A percentile compares a stretch with the other conserved stretches of the same genome.
Evolutionary conservation across 2,329 filamentous ascomycete species (phyloP).

Genomic region (Fusarium sp.): DNA sequence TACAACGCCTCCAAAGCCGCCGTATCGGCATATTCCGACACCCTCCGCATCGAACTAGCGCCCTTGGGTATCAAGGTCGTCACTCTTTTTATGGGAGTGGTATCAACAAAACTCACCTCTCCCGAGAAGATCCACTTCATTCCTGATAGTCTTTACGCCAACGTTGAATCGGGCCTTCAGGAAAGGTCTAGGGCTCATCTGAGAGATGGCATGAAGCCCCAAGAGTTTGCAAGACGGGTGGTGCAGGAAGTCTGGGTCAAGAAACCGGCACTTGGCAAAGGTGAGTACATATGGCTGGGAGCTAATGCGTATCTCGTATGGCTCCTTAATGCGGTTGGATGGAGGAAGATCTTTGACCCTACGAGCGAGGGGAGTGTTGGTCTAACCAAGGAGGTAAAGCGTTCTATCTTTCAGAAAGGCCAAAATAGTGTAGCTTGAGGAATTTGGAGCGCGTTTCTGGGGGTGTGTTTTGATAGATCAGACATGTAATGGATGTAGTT

Average conservation of each 20-base stretch:
- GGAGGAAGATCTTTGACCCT: slow-evolving; percentile 22
- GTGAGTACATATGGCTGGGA: slow-evolving; percentile 20
- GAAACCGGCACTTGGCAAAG: slow-evolving; percentile 6
- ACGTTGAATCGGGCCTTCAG: slow-evolving; percentile 7
- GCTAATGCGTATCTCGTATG: slow-evolving; percentile 6
- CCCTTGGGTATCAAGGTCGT: slow-evolving; percentile 26
- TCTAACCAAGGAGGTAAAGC: neutral
- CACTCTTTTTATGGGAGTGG: slow-evolving; percentile 28
- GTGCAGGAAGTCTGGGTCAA: neutral
- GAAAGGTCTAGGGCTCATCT: slow-evolving; percentile 6
- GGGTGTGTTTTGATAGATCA: too few relatives aligned
- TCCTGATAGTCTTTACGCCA: slow-evolving; percentile 13
- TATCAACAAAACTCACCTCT: slow-evolving; percentile 16
- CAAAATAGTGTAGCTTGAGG: neutral
- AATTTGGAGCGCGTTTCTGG: too few relatives aligned
- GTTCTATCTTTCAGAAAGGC: neutral
- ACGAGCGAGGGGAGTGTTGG: slow-evolving; percentile 2
- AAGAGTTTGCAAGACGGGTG: slow-evolving; percentile 17
- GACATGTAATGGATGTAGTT: too few relatives aligned
- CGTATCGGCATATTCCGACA: slow-evolving; percentile 23
- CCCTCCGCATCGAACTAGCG: slow-evolving; percentile 19
- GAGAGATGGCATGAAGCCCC: slow-evolving; percentile 13
- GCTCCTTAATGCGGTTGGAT: slow-evolving; percentile 18
- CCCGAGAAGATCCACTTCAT: slow-evolving; percentile 15
- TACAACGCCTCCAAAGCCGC: slow-evolving; percentile 29